These are phyloP conservation scores for Salvia sclarea DNA, from an alignment of 305 asterid species.

Conservation along the genomic window DNA sequence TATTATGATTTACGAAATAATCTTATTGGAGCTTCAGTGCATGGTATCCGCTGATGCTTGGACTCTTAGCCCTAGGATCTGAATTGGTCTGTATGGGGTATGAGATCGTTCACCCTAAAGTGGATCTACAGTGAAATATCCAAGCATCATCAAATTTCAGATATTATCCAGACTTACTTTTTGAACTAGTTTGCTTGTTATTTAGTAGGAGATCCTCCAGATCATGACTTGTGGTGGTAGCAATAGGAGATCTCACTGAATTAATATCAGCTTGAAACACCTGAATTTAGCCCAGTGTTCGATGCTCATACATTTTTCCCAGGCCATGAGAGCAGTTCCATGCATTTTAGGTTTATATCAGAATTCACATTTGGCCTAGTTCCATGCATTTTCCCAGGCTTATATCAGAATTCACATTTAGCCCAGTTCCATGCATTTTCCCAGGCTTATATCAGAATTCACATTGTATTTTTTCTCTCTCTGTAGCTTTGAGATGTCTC, in stretches of 20 bases:
- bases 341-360: slow-evolving; percentile 14
- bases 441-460: slow-evolving; percentile 14
- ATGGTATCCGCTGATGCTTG: background rate
- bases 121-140: background rate
- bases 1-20: too few relatives aligned
- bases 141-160: background rate
- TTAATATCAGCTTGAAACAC: slow-evolving; percentile 7
- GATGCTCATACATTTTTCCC: background rate
- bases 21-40: background rate
- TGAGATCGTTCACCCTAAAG: background rate
- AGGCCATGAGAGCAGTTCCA: background rate
- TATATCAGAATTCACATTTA: too few relatives aligned
- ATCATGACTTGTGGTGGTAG: too few relatives aligned
- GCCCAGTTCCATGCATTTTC: too few relatives aligned
- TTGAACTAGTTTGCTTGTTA: background rate
- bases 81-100: background rate
- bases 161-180: background rate
- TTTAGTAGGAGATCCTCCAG: too few relatives aligned
- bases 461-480: slow-evolving; percentile 32
- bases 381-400: too few relatives aligned
- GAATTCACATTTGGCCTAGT: too few relatives aligned
- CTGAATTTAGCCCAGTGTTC: background rate
- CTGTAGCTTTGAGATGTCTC: slow-evolving; percentile 86
- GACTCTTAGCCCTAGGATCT: background rate
- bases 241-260: slow-evolving; percentile 6